phyloP scores from a whole-genome alignment of 23 red algal species.

The Gracilaria vermiculophylla region DNA sequence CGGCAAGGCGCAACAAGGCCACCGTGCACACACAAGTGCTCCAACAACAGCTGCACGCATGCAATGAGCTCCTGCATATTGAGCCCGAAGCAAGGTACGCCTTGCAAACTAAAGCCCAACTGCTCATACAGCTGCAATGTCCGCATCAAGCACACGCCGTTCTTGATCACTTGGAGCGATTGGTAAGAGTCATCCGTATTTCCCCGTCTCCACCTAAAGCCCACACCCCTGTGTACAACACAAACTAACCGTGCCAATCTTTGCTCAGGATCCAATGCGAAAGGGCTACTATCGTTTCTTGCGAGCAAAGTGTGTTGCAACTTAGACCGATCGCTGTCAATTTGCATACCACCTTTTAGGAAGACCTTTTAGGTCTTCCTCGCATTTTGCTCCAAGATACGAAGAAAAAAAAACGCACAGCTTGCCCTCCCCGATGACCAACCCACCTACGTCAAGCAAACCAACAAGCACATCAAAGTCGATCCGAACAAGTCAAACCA shows the following conservation, averaged over 20 bases:
- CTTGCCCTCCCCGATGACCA: too few relatives aligned
- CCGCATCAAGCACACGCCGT: not conserved
- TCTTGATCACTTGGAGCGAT: conserved; percentile 25
- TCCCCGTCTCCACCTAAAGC: not conserved
- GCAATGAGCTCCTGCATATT: conserved; percentile 59
- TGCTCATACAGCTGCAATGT: conserved; percentile 34
- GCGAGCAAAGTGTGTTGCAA: not conserved
- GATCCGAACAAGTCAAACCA: too few relatives aligned
- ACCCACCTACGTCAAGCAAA: too few relatives aligned
- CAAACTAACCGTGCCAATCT: not conserved
- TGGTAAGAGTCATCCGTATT: conserved; percentile 15
- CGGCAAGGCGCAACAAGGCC: conserved; percentile 28
- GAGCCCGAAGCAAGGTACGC: conserved; percentile 70
- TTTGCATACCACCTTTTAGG: too few relatives aligned
- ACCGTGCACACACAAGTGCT: not conserved
- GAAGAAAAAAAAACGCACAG: too few relatives aligned
- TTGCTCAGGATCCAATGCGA: conserved; percentile 52
- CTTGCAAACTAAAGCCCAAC: conserved; percentile 51
- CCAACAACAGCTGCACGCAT: conserved; percentile 35
- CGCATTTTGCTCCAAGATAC: too few relatives aligned
- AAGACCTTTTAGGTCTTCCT: too few relatives aligned
- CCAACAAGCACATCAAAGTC: too few relatives aligned
- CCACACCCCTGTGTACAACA: not conserved
- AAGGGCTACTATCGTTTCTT: conserved; percentile 35
- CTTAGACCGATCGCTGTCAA: not conserved